Base-by-base conservation (phyloP, 352 stramenopile genomes). In the Stephanocyclus meneghinianus region DNA sequence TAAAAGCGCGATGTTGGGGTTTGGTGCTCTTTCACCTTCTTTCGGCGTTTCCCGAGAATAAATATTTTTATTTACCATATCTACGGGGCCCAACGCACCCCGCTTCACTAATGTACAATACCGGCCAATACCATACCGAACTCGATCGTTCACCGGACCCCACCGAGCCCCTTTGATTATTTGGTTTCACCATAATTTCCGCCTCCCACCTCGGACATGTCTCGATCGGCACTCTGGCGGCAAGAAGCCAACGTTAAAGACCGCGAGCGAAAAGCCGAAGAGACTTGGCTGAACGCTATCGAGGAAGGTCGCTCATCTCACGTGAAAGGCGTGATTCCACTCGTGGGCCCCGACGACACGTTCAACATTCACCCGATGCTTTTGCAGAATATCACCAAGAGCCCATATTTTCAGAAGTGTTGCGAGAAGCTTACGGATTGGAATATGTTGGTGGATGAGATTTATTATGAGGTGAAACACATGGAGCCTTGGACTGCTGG, bases 301-400 rank as follows among this genome's bases (percentile, higher is more conserved):
- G 86, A 90, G 53, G 88, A 90, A 61, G 88, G 88, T 15, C 65
- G 82, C 3, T 10, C 32, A 32, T 40, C 21, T 71, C 76, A 81
- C 50, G 37, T 79, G 4, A 82, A 83, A 51, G 82, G 78, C 40
- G 29, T 88, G n/a, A 55, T 94, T 1, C 85, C 85, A n/a, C 60
- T 92, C 15, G 74, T 81, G 16, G 79, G 87, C 10, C 86, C 87
- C 2, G 81, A 90, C 45, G 86, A 91, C 32, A 90, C 84, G 9
- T 99, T 98, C 87, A 98, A 99, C 74, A 86, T 99, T 13, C 98
- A 99, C 89, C 96, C 93, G 45, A 90, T 98, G 76, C 88, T 99
- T 47, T 91, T 97, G 62, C 92, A 98, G 63, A 98, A 97, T 77
- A 97, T 98, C 60, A 87, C 98, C 59, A 90, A 97, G 70, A 97